Evolutionary conservation across 169 alveolate species (phyloP).

Genomic region (Plasmodium gaboni): DNA sequence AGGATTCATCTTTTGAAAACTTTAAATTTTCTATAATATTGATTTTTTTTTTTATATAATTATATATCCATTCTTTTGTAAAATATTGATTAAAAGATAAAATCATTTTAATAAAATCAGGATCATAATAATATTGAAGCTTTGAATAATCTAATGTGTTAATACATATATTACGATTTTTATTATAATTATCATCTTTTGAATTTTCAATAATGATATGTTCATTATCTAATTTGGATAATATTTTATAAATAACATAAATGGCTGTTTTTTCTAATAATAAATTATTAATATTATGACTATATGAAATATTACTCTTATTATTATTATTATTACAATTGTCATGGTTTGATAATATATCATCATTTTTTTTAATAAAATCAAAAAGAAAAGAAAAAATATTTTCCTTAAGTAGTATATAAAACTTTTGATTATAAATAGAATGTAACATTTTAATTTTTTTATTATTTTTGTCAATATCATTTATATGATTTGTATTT

Average conservation of each 20-base stretch:
- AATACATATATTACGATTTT: slow-evolving; percentile 24
- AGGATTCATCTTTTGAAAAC: slow-evolving; percentile 14
- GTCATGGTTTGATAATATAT: too few relatives aligned
- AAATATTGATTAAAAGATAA: slow-evolving; percentile 30
- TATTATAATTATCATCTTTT: slow-evolving; percentile 4
- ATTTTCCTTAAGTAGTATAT: slow-evolving; percentile 32
- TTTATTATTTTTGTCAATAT: slow-evolving; percentile 12
- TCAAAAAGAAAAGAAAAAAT: slow-evolving; percentile 40
- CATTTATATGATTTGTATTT: neutral
- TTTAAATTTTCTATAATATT: slow-evolving; percentile 30
- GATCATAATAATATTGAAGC: slow-evolving; percentile 39
- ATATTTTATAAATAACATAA: slow-evolving; percentile 26
- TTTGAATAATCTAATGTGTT: slow-evolving; percentile 25
- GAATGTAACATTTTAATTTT: slow-evolving; percentile 51
- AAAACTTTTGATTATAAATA: slow-evolving; percentile 44
- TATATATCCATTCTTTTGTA: slow-evolving; percentile 36
- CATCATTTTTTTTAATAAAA: neutral
- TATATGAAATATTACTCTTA: too few relatives aligned
- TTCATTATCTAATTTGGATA: slow-evolving; percentile 41
- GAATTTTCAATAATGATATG: slow-evolving; percentile 9
- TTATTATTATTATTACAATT: too few relatives aligned
- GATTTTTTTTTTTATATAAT: slow-evolving; percentile 26
- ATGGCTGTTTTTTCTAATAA: slow-evolving; percentile 28
- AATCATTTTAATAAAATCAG: slow-evolving; percentile 21
- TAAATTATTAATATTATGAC: neutral